Percentiles rank a stretch among this genome's conserved stretches.
Conservation (phyloP, 2,329 filamentous ascomycete species). For the Fusarium ramigenum region DNA sequence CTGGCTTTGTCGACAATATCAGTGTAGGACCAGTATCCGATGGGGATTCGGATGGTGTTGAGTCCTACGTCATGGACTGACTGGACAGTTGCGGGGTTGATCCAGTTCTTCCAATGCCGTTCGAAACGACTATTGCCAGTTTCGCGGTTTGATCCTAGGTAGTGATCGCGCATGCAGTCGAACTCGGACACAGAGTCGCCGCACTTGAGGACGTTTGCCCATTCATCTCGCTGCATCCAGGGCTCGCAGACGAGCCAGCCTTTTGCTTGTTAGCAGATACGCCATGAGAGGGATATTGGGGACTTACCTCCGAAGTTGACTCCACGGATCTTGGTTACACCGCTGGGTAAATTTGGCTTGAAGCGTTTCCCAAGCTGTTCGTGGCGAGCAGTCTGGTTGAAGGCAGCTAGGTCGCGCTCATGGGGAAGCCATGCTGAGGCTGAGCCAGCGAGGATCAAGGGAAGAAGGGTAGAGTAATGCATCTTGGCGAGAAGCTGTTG, state of each 20-base stretch:
- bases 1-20: conserved; percentile 24
- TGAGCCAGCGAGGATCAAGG: not conserved
- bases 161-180: conserved; percentile 32
- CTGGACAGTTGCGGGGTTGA: conserved; percentile 27
- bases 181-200: conserved; percentile 21
- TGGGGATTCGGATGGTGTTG: conserved; percentile 32
- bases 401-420: conserved; percentile 23
- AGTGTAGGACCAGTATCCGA: conserved; percentile 33
- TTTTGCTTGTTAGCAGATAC: not conserved
- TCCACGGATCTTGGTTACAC: conserved; percentile 27
- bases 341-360: conserved; percentile 2
- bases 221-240: conserved; percentile 17
- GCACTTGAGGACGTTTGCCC: conserved; percentile 17
- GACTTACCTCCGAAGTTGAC: conserved; percentile 27
- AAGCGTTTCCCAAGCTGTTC: conserved; percentile 29
- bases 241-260: conserved; percentile 30
- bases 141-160: conserved; percentile 12
- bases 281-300: rapidly evolving
- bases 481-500: not conserved
- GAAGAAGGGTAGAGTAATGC: not conserved
- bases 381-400: conserved; percentile 28
- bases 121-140: conserved; percentile 22
- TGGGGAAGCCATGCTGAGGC: conserved; percentile 28
- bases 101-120: conserved; percentile 30
- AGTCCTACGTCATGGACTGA: conserved; percentile 31